Base-by-base conservation (phyloP, 1,284 basidiomycete species). In the Coniferiporia sulphurascens region DNA sequence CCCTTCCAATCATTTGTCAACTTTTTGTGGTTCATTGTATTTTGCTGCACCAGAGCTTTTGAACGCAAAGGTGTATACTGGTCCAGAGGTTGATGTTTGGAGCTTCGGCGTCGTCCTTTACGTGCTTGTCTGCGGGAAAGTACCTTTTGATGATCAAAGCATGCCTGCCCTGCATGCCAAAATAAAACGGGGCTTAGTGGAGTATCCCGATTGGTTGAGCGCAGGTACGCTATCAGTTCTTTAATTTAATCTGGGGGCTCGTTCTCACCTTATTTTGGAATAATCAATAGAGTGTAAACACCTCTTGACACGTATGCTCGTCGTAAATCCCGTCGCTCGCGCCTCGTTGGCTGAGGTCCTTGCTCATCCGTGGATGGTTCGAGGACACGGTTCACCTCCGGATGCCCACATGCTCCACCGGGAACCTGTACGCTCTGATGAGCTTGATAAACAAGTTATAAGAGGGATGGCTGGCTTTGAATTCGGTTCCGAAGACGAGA, bases 151-250 rank as follows among this genome's bases (percentile, higher is more conserved):
- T 71, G 97, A 99, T 72, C 95, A 98, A 74, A 95, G 90, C 70
- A 99, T 99, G 96, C 97, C 96, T 1, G 96, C 95, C 0, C 77
- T 99, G 53, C 97, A 99, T 71, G 96, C 96, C 45, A 99, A 99
- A 78, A 99, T 99, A 77, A 99, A 99, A 74, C 85, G 95, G 2
- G 96, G 97, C 0, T 77, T 95, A 48, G 95, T 98, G 51, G 96
- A 99, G 71, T 99, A 99, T 70, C 96, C 96, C 0, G 90, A 92
- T 8, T 99, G 96, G 96, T 79, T 99, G 17, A 95, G 91, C 68
- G 85, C 90, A 67, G 92, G 92, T 93, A 70, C 67, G 86, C 72
- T 56, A 41, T 5, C 48, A 32, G 41, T 61, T 50, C 52, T 58
- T 48, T 6, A 3, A 50, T 45, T 17, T 36, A 58, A 36, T 41